These are phyloP conservation scores for Termitomyces sp. DNA, from an alignment of 768 basidiomycete genomes.

Conservation along the genomic window DNA sequence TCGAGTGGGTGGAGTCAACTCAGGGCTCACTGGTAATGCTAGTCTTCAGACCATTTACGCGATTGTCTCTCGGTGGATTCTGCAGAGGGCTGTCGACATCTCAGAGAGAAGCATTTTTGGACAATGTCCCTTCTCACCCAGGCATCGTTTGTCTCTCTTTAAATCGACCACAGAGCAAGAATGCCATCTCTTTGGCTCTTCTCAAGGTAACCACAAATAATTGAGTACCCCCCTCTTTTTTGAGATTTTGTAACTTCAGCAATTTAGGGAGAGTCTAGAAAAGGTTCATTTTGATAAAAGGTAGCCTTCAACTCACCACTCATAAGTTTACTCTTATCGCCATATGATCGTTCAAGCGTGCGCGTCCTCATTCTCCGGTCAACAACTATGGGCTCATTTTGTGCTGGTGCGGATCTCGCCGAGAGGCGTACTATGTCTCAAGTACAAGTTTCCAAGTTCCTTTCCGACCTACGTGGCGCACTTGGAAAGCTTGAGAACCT, in stretches of 20 bases:
- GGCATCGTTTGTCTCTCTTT: conserved; percentile 74
- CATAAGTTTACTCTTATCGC: conserved; percentile 1
- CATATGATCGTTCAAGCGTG: conserved; percentile 34
- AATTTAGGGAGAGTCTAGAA: conserved; percentile 67
- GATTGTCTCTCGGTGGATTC: not conserved
- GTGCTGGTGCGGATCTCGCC: conserved; percentile 85
- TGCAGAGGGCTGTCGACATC: conserved; percentile 12
- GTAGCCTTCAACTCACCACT: conserved; percentile 24
- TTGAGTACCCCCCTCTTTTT: not conserved
- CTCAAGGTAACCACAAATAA: conserved; percentile 44
- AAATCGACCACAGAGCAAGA: conserved; percentile 78
- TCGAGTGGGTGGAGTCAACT: no score
- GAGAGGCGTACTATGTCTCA: conserved; percentile 84
- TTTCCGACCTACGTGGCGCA: conserved; percentile 65
- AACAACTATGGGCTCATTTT: conserved; percentile 73
- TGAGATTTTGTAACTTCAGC: conserved; percentile 33
- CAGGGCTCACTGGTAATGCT: not conserved
- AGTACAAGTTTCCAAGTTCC: conserved; percentile 70
- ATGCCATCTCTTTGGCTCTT: conserved; percentile 76
- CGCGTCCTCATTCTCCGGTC: conserved; percentile 84
- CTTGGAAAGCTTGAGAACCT: conserved; percentile 74
- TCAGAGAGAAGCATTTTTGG: conserved; percentile 38
- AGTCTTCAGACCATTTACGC: not conserved
- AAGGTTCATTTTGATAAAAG: conserved; percentile 60
- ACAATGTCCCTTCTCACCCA: conserved; percentile 46